Evolutionary conservation across 805 yeast genomes (phyloP).

Genomic region (Yarrowia sp.): DNA sequence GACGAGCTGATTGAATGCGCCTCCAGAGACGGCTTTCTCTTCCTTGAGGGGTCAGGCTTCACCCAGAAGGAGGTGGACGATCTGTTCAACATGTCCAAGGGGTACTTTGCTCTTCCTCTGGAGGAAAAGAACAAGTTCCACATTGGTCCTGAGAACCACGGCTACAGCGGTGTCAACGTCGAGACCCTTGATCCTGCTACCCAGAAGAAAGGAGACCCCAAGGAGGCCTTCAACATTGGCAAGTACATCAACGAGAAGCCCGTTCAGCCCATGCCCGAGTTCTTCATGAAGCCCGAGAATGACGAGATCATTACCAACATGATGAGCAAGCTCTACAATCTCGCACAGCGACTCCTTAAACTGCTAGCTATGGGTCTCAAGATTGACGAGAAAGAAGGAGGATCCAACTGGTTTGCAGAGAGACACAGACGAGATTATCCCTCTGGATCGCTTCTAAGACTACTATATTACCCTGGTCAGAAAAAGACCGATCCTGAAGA

Average conservation of each 20-base stretch:
- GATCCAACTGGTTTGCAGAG: slow-evolving; percentile 58
- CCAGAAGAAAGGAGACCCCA: slow-evolving; percentile 43
- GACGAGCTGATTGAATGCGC: slow-evolving; percentile 56
- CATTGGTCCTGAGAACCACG: slow-evolving; percentile 56
- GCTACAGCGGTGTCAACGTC: slow-evolving; percentile 54
- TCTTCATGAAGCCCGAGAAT: slow-evolving; percentile 46
- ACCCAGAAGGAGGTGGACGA: slow-evolving; percentile 51
- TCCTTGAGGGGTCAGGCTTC: slow-evolving; percentile 66
- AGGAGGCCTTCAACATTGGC: slow-evolving; percentile 64
- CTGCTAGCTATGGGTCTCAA: slow-evolving; percentile 61
- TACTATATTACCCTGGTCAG: slow-evolving; percentile 68
- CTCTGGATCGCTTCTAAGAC: slow-evolving; percentile 65
- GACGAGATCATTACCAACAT: slow-evolving; percentile 40
- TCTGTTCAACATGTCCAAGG: slow-evolving; percentile 48
- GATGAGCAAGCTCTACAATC: slow-evolving; percentile 46
- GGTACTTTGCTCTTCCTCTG: slow-evolving; percentile 51
- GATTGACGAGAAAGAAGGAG: slow-evolving; percentile 54
- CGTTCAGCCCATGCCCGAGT: slow-evolving; percentile 48
- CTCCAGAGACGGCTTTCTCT: slow-evolving; percentile 60
- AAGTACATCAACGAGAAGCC: slow-evolving; percentile 48
- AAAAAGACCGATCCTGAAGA: slow-evolving; percentile 48
- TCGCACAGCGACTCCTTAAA: slow-evolving; percentile 50
- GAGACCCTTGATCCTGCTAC: slow-evolving; percentile 47
- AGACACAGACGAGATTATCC: slow-evolving; percentile 50
- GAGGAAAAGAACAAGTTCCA: slow-evolving; percentile 50